phyloP scores from a whole-genome alignment of 1,284 basidiomycete species.

The Trichosporon asahii region DNA sequence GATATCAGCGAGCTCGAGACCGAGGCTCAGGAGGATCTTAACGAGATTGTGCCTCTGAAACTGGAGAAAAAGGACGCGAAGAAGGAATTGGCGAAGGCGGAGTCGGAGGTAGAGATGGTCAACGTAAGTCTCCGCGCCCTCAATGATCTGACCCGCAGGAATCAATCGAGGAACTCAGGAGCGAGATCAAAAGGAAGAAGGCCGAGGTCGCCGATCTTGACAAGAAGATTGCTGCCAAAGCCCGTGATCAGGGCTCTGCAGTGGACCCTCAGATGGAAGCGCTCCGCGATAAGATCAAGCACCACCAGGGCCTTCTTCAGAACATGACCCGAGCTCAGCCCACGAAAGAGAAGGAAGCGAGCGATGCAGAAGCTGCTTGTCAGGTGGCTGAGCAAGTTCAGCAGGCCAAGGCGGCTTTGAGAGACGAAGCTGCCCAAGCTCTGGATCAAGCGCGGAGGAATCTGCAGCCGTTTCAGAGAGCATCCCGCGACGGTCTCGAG shows the following conservation, averaged over 20 bases:
- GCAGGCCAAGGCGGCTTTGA: neutral
- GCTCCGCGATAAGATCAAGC: neutral
- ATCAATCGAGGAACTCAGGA: neutral
- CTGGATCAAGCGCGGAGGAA: neutral
- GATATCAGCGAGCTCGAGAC: constrained; percentile 7
- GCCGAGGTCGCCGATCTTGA: neutral
- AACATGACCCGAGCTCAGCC: constrained; percentile 17
- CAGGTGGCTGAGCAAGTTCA: neutral
- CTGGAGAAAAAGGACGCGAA: constrained; percentile 3
- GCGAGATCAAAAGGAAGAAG: neutral
- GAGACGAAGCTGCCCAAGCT: neutral
- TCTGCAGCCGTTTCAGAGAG: neutral
- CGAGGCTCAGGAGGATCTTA: neutral
- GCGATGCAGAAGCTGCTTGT: neutral
- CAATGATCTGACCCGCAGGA: neutral
- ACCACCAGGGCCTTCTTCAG: constrained; percentile 9
- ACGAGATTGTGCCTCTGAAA: neutral
- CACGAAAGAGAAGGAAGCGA: neutral
- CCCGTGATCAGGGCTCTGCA: neutral
- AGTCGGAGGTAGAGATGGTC: neutral
- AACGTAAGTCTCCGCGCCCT: neutral
- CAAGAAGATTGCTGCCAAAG: neutral
- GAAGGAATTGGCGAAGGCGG: neutral
- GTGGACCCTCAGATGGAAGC: neutral
- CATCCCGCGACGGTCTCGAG: constrained; percentile 50